Conservation (phyloP, 768 basidiomycete species). For the Lactifluus rugatus region DNA sequence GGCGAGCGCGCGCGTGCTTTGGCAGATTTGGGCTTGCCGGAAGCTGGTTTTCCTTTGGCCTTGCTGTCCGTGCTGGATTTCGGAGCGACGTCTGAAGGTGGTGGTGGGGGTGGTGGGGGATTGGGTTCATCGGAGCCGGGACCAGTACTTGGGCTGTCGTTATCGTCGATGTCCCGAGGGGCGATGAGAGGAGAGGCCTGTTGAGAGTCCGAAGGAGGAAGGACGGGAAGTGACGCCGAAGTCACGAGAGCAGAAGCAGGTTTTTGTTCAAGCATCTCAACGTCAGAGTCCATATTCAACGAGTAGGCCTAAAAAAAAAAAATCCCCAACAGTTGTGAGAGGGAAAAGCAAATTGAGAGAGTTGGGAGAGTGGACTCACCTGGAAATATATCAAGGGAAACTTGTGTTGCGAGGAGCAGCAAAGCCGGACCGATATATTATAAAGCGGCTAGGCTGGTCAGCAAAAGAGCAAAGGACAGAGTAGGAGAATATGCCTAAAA, state of each 20-base stretch:
- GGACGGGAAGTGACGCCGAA: background rate
- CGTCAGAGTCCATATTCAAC: conserved; percentile 7
- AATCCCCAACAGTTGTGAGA: too few relatives aligned
- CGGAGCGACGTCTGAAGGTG: conserved; percentile 13
- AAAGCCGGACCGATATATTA: background rate
- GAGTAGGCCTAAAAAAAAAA: too few relatives aligned
- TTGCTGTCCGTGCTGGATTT: conserved; percentile 20
- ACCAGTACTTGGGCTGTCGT: conserved; percentile 12
- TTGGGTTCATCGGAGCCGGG: conserved; percentile 20
- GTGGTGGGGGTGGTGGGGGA: too few relatives aligned
- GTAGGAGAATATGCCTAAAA: conserved; percentile 24
- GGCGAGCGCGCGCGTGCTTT: conserved; percentile 38
- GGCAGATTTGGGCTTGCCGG: conserved; percentile 42
- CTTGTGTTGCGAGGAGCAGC: background rate
- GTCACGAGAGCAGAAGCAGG: conserved; percentile 4
- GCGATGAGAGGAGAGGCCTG: conserved; percentile 1
- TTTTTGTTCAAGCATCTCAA: conserved; percentile 11
- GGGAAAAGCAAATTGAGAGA: background rate
- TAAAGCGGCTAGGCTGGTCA: too few relatives aligned
- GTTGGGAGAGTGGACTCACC: background rate
- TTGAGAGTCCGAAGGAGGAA: conserved; percentile 12
- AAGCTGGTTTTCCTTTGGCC: conserved; percentile 17
- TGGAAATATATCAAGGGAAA: background rate
- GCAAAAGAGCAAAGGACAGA: background rate
- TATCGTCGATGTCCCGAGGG: background rate